These are phyloP conservation scores for Nicotiana otophora DNA, from an alignment of 257 asterid species.

Conservation along the genomic window DNA sequence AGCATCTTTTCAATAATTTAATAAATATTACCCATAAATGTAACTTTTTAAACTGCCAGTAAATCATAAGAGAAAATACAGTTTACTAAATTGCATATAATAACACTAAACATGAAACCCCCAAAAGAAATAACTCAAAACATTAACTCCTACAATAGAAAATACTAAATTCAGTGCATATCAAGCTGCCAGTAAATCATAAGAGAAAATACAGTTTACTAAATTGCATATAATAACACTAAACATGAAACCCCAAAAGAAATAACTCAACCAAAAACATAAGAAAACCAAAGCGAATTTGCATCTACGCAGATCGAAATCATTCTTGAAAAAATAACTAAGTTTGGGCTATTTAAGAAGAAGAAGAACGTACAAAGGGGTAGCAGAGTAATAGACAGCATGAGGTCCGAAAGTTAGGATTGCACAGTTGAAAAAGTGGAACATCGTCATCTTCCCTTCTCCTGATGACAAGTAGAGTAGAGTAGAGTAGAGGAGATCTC, in stretches of 20 bases:
- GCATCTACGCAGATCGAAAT: background rate
- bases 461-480: background rate
- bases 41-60: background rate
- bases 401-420: conserved; percentile 96
- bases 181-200: background rate
- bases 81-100: background rate
- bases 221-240: background rate
- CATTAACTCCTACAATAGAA: background rate
- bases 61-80: background rate
- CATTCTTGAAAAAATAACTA: no score
- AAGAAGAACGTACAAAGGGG: conserved; percentile 63
- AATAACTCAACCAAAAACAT: background rate
- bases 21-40: background rate
- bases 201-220: background rate
- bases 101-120: background rate
- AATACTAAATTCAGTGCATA: background rate
- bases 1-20: background rate
- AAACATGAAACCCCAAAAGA: background rate
- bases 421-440: conserved; percentile 97
- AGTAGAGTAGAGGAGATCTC: background rate
- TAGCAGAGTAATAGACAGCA: conserved; percentile 96
- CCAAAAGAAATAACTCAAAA: background rate
- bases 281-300: background rate
- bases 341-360: background rate
- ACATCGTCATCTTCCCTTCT: conserved; percentile 58